These are phyloP conservation scores for Omphalea diandra DNA, from an alignment of 441 rosid species.

Conservation along the genomic window DNA sequence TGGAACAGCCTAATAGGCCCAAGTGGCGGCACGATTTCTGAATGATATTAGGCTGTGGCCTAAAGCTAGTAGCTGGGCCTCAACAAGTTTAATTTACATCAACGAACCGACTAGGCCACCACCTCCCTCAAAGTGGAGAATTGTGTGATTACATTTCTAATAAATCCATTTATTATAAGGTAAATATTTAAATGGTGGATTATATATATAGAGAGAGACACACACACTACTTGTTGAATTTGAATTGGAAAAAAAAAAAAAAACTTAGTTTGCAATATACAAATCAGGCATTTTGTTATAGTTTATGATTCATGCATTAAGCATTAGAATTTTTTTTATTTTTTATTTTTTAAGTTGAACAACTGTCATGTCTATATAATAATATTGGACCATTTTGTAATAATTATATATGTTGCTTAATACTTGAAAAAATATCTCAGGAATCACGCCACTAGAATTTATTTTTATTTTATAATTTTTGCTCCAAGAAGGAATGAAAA, in stretches of 20 bases:
- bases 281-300: background rate
- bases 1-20: background rate
- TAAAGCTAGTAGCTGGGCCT: background rate
- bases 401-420: background rate
- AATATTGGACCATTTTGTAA: background rate
- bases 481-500: too few relatives aligned
- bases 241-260: too few relatives aligned
- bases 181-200: too few relatives aligned
- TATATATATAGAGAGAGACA: too few relatives aligned
- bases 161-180: too few relatives aligned
- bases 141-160: too few relatives aligned
- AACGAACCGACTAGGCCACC: too few relatives aligned
- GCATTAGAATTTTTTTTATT: background rate
- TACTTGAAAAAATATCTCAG: background rate
- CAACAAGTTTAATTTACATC: too few relatives aligned
- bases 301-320: background rate
- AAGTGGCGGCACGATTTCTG: background rate
- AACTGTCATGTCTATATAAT: background rate
- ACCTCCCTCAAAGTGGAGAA: too few relatives aligned
- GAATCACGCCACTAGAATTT: slow-evolving; percentile 1
- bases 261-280: background rate
- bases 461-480: too few relatives aligned
- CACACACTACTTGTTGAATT: too few relatives aligned
- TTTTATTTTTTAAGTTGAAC: background rate
- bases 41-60: background rate